Conservation (phyloP, 257 asterid species). For the Ligustrum vulgare region DNA sequence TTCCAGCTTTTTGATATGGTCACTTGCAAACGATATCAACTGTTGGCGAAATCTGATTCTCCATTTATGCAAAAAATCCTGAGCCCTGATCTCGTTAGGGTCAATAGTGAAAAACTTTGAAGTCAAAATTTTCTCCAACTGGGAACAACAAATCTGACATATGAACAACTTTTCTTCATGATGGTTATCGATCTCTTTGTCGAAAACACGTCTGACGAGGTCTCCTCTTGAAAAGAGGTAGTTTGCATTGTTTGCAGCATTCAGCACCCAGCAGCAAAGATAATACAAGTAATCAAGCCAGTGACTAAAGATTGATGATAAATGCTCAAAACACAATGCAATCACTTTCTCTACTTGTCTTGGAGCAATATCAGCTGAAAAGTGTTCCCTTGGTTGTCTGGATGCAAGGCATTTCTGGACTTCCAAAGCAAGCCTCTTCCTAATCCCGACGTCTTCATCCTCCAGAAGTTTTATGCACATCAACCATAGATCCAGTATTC, state of each 20-base stretch:
- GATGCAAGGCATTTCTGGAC: slow-evolving; percentile 58
- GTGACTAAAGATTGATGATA: slow-evolving; percentile 63
- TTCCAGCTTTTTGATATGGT: slow-evolving; percentile 40
- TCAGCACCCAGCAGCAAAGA: slow-evolving; percentile 67
- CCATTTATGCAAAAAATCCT: slow-evolving; percentile 58
- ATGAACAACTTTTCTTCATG: slow-evolving; percentile 86
- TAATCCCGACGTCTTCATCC: slow-evolving; percentile 80
- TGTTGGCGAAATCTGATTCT: slow-evolving; percentile 56
- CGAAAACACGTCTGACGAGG: slow-evolving; percentile 83
- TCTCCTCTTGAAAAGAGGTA: slow-evolving; percentile 55
- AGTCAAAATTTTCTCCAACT: slow-evolving; percentile 54
- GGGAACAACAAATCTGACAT: slow-evolving; percentile 80
- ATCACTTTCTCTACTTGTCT: slow-evolving; percentile 92
- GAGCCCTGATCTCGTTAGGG: slow-evolving; percentile 24
- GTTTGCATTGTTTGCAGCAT: slow-evolving; percentile 46
- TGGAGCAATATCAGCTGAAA: slow-evolving; percentile 40
- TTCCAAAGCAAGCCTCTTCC: slow-evolving; percentile 70
- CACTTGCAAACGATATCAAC: slow-evolving; percentile 46
- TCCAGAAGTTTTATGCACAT: slow-evolving; percentile 79
- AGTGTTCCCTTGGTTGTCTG: slow-evolving; percentile 15
- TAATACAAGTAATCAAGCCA: slow-evolving; percentile 65
- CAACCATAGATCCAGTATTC: slow-evolving; percentile 68
- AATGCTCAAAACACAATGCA: slow-evolving; percentile 69
- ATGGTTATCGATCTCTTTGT: slow-evolving; percentile 95
- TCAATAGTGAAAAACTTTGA: slow-evolving; percentile 30